Percentiles rank a stretch among this genome's conserved stretches.
Evolutionary conservation across 2,329 filamentous ascomycete species (phyloP).

Genomic region (Drechslerella dactyloides): DNA sequence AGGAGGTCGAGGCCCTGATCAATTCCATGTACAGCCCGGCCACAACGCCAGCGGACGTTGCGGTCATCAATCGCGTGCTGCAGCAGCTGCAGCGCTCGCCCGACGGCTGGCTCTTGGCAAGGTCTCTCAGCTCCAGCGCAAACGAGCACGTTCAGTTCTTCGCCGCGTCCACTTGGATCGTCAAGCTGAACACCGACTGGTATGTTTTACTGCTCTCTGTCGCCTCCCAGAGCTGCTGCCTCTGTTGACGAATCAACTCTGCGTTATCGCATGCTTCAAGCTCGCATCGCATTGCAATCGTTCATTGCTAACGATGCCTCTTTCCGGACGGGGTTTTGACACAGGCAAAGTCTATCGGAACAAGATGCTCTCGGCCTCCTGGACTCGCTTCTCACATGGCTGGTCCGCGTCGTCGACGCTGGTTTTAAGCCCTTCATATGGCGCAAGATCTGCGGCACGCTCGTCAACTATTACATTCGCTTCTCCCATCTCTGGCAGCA

Average conservation of each 20-base stretch:
- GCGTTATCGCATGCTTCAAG: background rate
- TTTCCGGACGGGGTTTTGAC: background rate
- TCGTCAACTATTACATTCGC: constrained; percentile 76
- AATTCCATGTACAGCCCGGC: constrained; percentile 56
- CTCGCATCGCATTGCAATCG: constrained; percentile 8
- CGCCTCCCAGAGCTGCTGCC: background rate
- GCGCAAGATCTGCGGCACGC: constrained; percentile 76
- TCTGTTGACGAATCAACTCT: background rate
- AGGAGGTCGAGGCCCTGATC: constrained; percentile 58
- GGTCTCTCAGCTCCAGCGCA: constrained; percentile 71
- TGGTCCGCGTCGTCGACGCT: constrained; percentile 64
- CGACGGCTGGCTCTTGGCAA: constrained; percentile 84
- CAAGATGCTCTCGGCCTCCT: constrained; percentile 68
- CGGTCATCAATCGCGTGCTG: constrained; percentile 73
- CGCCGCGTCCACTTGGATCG: constrained; percentile 86
- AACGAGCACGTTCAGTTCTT: constrained; percentile 86
- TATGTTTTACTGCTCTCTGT: constrained; percentile 56
- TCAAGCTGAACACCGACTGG: constrained; percentile 94
- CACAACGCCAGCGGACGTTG: constrained; percentile 58
- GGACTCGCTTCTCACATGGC: constrained; percentile 68
- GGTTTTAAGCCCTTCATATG: constrained; percentile 68
- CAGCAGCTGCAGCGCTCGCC: constrained; percentile 78
- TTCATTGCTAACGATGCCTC: constrained; percentile 16
- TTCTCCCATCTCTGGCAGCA: constrained; percentile 71
- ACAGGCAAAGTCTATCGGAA: constrained; percentile 62